Evolutionary conservation across 441 rosid species (phyloP).

Genomic region (Eruca vesicaria): DNA sequence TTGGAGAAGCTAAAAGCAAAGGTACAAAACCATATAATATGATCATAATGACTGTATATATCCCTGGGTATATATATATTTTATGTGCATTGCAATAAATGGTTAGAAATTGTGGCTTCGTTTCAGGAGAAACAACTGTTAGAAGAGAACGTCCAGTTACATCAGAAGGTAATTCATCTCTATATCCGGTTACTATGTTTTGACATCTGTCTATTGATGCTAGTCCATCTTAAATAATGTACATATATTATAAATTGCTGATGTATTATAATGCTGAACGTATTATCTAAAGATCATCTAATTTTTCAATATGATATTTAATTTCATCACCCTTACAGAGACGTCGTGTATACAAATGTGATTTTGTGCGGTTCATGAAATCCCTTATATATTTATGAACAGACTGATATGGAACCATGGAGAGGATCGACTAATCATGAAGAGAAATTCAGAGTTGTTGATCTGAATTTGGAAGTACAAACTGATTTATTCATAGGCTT

Average conservation of each 20-base stretch:
- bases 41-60: background rate
- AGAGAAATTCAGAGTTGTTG: constrained; percentile 20
- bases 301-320: background rate
- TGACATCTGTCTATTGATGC: background rate
- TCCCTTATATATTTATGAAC: constrained; percentile 1
- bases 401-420: constrained; percentile 30
- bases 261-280: background rate
- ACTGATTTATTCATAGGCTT: constrained; percentile 61
- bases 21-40: constrained; percentile 38
- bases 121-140: constrained; percentile 50
- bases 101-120: constrained; percentile 2
- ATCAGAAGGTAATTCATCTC: constrained; percentile 41
- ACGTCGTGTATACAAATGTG: background rate
- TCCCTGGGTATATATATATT: background rate
- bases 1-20: constrained; percentile 47
- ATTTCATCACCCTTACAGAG: background rate
- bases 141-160: constrained; percentile 43
- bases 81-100: constrained; percentile 8
- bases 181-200: background rate
- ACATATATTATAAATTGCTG: background rate
- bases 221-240: background rate
- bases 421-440: constrained; percentile 18
- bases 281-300: background rate
- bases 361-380: constrained; percentile 4
- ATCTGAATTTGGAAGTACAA: constrained; percentile 41